Evolutionary conservation across 1,284 basidiomycete species (phyloP).

Genomic region (Cryptococcus sp.): DNA sequence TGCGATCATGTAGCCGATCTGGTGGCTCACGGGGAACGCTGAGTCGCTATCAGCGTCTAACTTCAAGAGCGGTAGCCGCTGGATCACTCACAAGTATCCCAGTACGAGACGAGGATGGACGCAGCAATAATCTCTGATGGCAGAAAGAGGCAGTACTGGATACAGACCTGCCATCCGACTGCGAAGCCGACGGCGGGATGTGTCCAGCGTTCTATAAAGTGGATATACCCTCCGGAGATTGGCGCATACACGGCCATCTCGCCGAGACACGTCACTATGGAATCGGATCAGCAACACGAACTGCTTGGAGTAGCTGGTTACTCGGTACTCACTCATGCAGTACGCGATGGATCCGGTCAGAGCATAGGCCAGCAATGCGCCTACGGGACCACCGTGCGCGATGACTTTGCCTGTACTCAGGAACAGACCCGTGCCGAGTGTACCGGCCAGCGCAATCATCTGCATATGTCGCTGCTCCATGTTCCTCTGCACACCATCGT

Average conservation of each 20-base stretch:
- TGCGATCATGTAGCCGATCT: constrained; percentile 18
- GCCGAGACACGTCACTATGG: constrained; percentile 56
- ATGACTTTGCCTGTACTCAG: constrained; percentile 69
- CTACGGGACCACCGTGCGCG: constrained; percentile 54
- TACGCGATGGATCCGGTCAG: constrained; percentile 29
- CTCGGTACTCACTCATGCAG: constrained; percentile 23
- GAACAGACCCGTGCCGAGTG: constrained; percentile 68
- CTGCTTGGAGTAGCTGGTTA: neutral
- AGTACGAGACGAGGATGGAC: constrained; percentile 71
- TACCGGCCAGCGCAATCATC: constrained; percentile 37
- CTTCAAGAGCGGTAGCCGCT: constrained; percentile 49
- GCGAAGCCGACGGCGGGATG: constrained; percentile 45
- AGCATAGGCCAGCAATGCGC: constrained; percentile 37
- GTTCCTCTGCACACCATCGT: constrained; percentile 30
- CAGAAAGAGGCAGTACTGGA: constrained; percentile 61
- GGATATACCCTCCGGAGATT: constrained; percentile 49
- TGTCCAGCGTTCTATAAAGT: constrained; percentile 33
- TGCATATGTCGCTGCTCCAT: constrained; percentile 45
- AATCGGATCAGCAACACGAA: constrained; percentile 49
- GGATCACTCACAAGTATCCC: constrained; percentile 59
- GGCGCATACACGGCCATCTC: constrained; percentile 49
- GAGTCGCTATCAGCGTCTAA: constrained; percentile 59
- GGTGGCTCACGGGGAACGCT: constrained; percentile 55
- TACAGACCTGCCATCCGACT: constrained; percentile 42
- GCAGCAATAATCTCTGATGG: constrained; percentile 78